These are phyloP conservation scores for Chaetomium tenue DNA, from an alignment of 495 filamentous ascomycete species.

Conservation along the genomic window DNA sequence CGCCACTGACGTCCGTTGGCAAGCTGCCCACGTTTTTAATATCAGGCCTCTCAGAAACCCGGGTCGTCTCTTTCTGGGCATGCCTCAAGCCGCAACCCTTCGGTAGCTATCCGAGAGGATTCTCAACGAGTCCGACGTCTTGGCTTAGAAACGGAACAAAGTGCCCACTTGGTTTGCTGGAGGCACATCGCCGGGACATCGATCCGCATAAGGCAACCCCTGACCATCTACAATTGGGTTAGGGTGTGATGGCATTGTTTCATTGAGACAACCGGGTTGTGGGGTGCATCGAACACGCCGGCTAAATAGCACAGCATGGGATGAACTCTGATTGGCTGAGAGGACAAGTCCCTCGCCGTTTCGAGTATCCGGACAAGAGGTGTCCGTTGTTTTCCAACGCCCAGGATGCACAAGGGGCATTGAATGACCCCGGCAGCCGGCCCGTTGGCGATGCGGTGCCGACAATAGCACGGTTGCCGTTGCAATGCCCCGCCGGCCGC, in stretches of 20 bases:
- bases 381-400: conserved; percentile 18
- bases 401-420: background rate
- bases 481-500: background rate
- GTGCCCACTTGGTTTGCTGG: background rate
- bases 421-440: conserved; percentile 19
- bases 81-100: background rate
- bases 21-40: background rate
- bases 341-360: background rate
- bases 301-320: conserved; percentile 19
- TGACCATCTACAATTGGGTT: background rate
- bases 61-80: background rate
- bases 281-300: conserved; percentile 22
- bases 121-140: background rate
- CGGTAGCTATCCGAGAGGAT: background rate
- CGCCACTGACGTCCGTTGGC: background rate
- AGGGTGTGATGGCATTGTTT: background rate
- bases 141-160: background rate
- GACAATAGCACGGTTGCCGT: background rate
- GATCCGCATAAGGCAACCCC: background rate
- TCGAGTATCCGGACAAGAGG: conserved; percentile 23
- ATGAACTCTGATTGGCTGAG: conserved; percentile 11
- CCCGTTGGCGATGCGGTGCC: conserved; percentile 14
- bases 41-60: background rate
- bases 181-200: background rate
- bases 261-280: conserved; percentile 1